Conservation (phyloP, 345 rosid genomes). For the Linum trigynum region DNA sequence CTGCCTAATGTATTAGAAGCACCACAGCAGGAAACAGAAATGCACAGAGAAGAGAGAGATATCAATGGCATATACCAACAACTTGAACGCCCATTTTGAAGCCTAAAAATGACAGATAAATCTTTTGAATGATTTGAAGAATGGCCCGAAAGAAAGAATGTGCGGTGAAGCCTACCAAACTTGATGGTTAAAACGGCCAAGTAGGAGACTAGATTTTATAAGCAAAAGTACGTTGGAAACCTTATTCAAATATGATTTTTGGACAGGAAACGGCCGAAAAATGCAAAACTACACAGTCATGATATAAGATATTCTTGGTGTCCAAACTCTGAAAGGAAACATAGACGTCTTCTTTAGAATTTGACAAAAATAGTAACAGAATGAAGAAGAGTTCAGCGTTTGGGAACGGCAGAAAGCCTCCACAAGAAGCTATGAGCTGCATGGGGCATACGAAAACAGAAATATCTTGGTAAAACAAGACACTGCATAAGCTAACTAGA, state of each 20-base stretch:
- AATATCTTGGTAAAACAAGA: neutral
- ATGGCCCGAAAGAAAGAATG: too few relatives aligned
- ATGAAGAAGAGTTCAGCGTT: neutral
- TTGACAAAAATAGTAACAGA: neutral
- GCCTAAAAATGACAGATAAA: too few relatives aligned
- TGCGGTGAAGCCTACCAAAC: too few relatives aligned
- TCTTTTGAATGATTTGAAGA: too few relatives aligned
- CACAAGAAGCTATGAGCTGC: neutral
- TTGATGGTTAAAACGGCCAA: too few relatives aligned
- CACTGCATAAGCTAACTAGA: neutral
- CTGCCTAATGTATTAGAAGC: conserved; percentile 54
- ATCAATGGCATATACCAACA: neutral
- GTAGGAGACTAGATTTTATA: neutral
- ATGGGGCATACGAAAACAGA: neutral
- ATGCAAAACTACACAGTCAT: neutral
- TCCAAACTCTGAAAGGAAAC: neutral
- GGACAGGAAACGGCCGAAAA: neutral
- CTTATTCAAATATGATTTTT: neutral
- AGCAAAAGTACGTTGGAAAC: neutral
- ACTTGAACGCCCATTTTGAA: neutral
- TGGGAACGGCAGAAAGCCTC: neutral
- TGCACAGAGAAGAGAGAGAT: neutral
- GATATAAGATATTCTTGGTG: neutral
- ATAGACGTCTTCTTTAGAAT: neutral
- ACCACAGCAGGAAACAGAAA: conserved; percentile 12